Base-by-base conservation (phyloP, 129 eudicot genomes). In the Saussurea involucrata region DNA sequence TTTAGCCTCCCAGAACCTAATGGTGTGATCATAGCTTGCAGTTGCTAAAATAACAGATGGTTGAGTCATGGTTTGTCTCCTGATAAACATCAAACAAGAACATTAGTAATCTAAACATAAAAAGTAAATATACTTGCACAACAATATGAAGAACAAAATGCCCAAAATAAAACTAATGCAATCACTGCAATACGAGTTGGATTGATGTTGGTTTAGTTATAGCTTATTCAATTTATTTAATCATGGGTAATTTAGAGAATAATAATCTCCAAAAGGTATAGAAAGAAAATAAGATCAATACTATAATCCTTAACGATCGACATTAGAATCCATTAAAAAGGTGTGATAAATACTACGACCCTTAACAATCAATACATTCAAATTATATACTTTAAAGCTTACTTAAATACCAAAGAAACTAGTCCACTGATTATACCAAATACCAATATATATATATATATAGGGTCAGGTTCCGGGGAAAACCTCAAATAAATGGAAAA, bases 21-120 rank as follows among this genome's bases (percentile, higher is more conserved):
- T 95, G 11, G 99, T 91, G 83, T 92, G 99, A 85, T 95, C 99
- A 84, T 95, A 95, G 87, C 99, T 95, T 12, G 99, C 99, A 0
- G 97, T 95, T n/a, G 96, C 98, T 17, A 95, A 74, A 69, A 95
- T 83, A 77, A 95, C 98, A 13, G 96, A 89, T 64, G 97, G 97
- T 80, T 88, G 97, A 73, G 80, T 88, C 98, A 93, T 93, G 76
- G 57, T 75, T 65, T 69, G 69, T 33, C 78, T 74, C 74, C 76
- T 63, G 53, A 12, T 34, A 15, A 73, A 73, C 46, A 66, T 18
- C 49, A 80, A 49, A 80, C 42, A 72, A 66, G 6, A 34, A 40
- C 46, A 15, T 72, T 63, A 66, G 71, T 66, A 31, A 60, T 27
- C 37, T 32, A 11, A 44, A 27, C 21, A 40, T 61, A 7, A 18